Evolutionary conservation across 2,329 filamentous ascomycete species (phyloP).

Genomic region (Penicillium sp.): DNA sequence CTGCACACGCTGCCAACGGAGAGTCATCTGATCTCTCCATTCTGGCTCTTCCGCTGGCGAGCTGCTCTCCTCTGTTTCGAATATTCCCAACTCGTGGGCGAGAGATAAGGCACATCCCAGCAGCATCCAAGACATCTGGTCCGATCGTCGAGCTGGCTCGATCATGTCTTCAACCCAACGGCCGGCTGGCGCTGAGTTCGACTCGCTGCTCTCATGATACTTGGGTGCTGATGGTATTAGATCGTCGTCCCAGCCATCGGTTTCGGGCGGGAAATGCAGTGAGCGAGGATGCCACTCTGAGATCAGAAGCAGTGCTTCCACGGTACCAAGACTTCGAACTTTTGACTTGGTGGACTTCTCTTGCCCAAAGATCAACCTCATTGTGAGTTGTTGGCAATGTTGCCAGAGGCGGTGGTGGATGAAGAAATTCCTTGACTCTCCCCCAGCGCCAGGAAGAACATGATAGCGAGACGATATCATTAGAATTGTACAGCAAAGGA

Average conservation of each 20-base stretch:
- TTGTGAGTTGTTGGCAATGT: slow-evolving; percentile 55
- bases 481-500: slow-evolving; percentile 55
- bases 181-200: slow-evolving; percentile 35
- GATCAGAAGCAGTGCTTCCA: slow-evolving; percentile 56
- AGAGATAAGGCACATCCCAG: slow-evolving; percentile 56
- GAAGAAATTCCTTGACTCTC: slow-evolving; percentile 53
- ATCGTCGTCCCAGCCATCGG: slow-evolving; percentile 59
- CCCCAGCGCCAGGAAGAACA: slow-evolving; percentile 43
- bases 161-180: slow-evolving; percentile 57
- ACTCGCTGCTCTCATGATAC: slow-evolving; percentile 29
- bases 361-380: slow-evolving; percentile 56
- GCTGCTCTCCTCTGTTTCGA: slow-evolving; percentile 43
- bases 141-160: slow-evolving; percentile 55
- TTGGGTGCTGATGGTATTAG: slow-evolving; percentile 46
- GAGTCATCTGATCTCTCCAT: slow-evolving; percentile 32
- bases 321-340: slow-evolving; percentile 52
- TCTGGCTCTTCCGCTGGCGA: slow-evolving; percentile 26
- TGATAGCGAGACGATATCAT: slow-evolving; percentile 59
- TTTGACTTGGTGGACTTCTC: slow-evolving; percentile 55
- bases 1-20: slow-evolving; percentile 39
- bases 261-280: slow-evolving; percentile 55
- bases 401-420: slow-evolving; percentile 58
- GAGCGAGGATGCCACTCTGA: slow-evolving; percentile 60
- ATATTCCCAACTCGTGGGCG: slow-evolving; percentile 55
- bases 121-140: slow-evolving; percentile 63